Base-by-base conservation (phyloP, 805 yeast species). In the Candida patagonica region DNA sequence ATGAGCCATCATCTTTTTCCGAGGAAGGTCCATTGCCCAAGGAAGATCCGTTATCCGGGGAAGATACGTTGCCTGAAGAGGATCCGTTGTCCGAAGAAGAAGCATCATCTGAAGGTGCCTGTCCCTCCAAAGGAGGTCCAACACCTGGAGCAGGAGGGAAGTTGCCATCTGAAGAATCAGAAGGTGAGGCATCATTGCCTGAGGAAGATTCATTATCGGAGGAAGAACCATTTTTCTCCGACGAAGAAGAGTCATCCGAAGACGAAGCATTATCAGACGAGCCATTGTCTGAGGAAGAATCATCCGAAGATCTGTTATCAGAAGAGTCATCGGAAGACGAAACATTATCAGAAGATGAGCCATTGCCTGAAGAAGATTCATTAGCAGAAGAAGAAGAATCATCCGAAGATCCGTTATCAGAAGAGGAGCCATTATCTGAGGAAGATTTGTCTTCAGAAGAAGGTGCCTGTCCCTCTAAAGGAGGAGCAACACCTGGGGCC, bases 391-490 rank as follows among this genome's bases (percentile, higher is more conserved):
- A 12, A 25, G 27, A n/a, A 24, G 10, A 8, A 24, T n/a, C n/a
- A n/a, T n/a, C n/a, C n/a, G n/a, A n/a, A n/a, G n/a, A n/a, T n/a
- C n/a, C n/a, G n/a, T n/a, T n/a, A 31, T 31, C 9, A 31, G 23
- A 10, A n/a, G n/a, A n/a, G 35, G 8, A 17, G 35, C 20, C 12
- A 31, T 31, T 6, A 22, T 36, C 27, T 40, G 37, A 6, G 32
- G 36, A 12, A 43, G 33, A 13, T 10, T n/a, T n/a, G n/a, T n/a
- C n/a, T n/a, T n/a, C n/a, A n/a, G n/a, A n/a, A n/a, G n/a, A n/a
- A n/a, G n/a, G n/a, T n/a, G 47, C 35, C 22, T 8, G 31, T 9
- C 40, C 38, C 1, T 35, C 37, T 22, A 26, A 24, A 5, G 33
- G 24, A 13, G 22, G 20, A 4, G 38, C 38, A 19, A 42, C 43